Evolutionary conservation across 2,329 filamentous ascomycete genomes (phyloP).

Genomic region (Aspergillus niger): DNA sequence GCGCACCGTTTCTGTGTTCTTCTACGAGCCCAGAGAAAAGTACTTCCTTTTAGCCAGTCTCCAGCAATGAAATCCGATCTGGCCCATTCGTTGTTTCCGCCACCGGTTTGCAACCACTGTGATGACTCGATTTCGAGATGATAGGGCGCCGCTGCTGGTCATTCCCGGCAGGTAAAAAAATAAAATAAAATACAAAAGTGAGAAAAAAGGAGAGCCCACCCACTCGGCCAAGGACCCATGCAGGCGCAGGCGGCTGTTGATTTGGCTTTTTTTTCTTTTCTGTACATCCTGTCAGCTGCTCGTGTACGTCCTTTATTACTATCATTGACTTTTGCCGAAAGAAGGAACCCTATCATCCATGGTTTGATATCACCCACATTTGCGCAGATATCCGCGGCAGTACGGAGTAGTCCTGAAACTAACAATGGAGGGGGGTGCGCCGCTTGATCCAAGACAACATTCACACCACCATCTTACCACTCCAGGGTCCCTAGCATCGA

Average conservation of each 20-base stretch:
- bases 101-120: neutral
- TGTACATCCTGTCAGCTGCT: constrained; percentile 8
- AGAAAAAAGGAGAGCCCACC: constrained; percentile 7
- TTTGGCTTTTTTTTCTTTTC: constrained; percentile 8
- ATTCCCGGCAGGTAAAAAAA: neutral
- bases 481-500: constrained; percentile 16
- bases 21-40: constrained; percentile 4
- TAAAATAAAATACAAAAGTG: too few relatives aligned
- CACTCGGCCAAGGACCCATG: constrained; percentile 13
- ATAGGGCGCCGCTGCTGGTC: constrained; percentile 1
- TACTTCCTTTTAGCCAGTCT: neutral
- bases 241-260: constrained; percentile 15
- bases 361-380: constrained; percentile 8
- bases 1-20: constrained; percentile 5
- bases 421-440: neutral
- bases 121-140: constrained; percentile 1
- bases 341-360: constrained; percentile 9
- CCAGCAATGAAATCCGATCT: constrained; percentile 3
- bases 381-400: constrained; percentile 10
- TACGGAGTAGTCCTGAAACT: constrained; percentile 6
- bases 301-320: constrained; percentile 13
- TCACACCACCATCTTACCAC: constrained; percentile 5
- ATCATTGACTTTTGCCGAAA: constrained; percentile 7
- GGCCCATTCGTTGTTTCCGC: constrained; percentile 1
- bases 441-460: constrained; percentile 11